Base-by-base conservation (phyloP, 2,329 filamentous ascomycete species). In the Cephalotrichum gorgonifer region DNA sequence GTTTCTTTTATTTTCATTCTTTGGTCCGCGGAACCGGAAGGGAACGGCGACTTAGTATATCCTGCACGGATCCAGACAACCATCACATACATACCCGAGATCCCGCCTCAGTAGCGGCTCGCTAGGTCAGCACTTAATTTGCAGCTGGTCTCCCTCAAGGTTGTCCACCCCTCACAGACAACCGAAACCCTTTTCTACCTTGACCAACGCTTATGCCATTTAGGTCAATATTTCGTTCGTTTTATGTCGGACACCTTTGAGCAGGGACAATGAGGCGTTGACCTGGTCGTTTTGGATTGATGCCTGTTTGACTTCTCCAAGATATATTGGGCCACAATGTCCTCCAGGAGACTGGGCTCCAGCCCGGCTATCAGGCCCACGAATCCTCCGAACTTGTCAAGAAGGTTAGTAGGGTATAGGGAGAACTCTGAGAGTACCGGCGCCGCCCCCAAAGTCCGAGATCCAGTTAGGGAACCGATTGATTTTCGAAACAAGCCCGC, bases 401-500 rank as follows among this genome's bases (percentile, higher is more conserved):
- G 41, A 33, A 26, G 39, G 28, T 44, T 44, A 38, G 47, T 42
- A 26, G 38, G 47, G 25, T 49, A 49, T 15, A 43, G 28, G 27
- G 30, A 28, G 22, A 49, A 35, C 20, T 30, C 47, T 3, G 47
- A 49, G 14, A 30, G 31, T n/a, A 31, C 8, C n/a, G 27, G 20
- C 8, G 33, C 27, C 9, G 20, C 27, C 15, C 27, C 38, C 7
- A 42, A 20, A 11, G 30, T 12, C 9, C 31, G 30, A 25, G 39
- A 35, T 11, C 17, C 27, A 44, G 6, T 41, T 11, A 30, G 22
- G 26, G 39, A 49, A 12, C 17, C 22, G 17, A 28, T 47, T 43
- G n/a, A 47, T 44, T 20, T 46, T 17, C 61, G 57, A 31, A 45
- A 53, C n/a, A 61, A 53, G 45, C 44, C 51, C 33, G 56, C 63